Evolutionary conservation across 2,329 filamentous ascomycete species (phyloP).

Genomic region (Arachnomyces sp.): DNA sequence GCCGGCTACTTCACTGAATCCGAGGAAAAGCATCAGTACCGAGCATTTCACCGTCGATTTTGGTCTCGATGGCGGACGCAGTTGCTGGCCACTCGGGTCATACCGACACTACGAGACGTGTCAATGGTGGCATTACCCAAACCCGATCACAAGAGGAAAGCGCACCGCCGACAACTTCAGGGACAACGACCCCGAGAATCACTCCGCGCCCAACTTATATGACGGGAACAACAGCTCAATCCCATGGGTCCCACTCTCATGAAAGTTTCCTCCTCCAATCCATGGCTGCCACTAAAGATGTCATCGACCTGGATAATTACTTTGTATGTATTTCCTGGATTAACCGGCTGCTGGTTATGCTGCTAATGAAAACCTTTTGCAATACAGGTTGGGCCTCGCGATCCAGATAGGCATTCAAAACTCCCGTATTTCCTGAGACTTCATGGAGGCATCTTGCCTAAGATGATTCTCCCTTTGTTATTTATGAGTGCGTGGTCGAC

Average conservation of each 20-base stretch:
- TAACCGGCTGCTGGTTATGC: slow-evolving; percentile 3
- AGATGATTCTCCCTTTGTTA: slow-evolving; percentile 61
- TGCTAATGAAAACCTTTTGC: slow-evolving; percentile 8
- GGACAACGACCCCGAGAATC: background rate
- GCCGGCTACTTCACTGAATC: too few relatives aligned
- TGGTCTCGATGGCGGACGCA: too few relatives aligned
- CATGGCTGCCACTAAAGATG: slow-evolving; percentile 14
- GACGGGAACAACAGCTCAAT: slow-evolving; percentile 2
- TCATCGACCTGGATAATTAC: slow-evolving; percentile 51
- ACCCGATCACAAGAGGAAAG: too few relatives aligned
- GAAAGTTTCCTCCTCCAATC: slow-evolving; percentile 11
- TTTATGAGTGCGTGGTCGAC: slow-evolving; percentile 59
- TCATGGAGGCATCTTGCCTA: slow-evolving; percentile 66
- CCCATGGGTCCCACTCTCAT: background rate
- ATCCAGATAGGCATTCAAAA: slow-evolving; percentile 66
- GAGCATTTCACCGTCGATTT: too few relatives aligned
- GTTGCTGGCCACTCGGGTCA: too few relatives aligned
- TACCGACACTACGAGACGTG: too few relatives aligned
- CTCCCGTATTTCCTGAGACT: slow-evolving; percentile 67
- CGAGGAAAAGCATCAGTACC: too few relatives aligned
- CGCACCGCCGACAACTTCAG: too few relatives aligned
- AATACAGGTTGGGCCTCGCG: slow-evolving; percentile 44
- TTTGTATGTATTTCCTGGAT: slow-evolving; percentile 38
- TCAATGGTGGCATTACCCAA: too few relatives aligned
- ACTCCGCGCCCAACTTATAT: slow-evolving; percentile 12